A percentile compares a stretch with the other conserved stretches of the same genome.
Conservation (phyloP, 768 basidiomycete species). For the Rhizopogon salebrosus region DNA sequence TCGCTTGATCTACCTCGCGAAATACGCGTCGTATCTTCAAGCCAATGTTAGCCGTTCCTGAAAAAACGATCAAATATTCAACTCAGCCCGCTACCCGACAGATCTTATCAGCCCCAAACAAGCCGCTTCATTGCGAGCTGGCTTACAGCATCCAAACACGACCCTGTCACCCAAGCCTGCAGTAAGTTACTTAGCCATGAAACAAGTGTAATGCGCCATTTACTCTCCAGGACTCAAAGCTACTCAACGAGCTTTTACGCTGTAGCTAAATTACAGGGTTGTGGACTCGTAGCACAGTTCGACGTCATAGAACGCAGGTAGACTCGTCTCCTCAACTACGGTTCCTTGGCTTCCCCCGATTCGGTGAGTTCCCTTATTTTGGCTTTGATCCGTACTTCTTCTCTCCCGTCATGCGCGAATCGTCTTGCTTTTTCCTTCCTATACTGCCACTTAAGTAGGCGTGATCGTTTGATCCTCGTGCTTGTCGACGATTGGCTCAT, state of each 20-base stretch:
- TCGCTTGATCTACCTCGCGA: not conserved
- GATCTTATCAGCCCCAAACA: slow-evolving; percentile 8
- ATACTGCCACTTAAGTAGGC: not conserved
- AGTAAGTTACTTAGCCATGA: not conserved
- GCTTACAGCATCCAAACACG: slow-evolving; percentile 6
- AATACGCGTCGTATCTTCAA: not conserved
- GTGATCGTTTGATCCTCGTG: not conserved
- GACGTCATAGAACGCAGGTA: not conserved
- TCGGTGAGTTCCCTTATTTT: slow-evolving; percentile 2
- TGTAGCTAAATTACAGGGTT: too few relatives aligned
- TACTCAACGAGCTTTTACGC: not conserved
- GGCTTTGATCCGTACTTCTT: slow-evolving; percentile 1
- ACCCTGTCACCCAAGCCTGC: not conserved
- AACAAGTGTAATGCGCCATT: not conserved
- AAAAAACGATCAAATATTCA: slow-evolving; percentile 7
- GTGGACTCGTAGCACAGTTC: not conserved
- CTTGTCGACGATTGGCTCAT: not conserved
- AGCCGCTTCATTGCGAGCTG: not conserved
- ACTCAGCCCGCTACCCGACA: slow-evolving; percentile 9
- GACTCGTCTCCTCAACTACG: slow-evolving; percentile 1
- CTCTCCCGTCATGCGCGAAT: not conserved
- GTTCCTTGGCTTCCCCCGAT: slow-evolving; percentile 1
- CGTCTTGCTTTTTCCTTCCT: not conserved
- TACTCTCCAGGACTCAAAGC: not conserved
- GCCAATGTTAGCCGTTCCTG: slow-evolving; percentile 7